phyloP scores from a whole-genome alignment of 352 stramenopile genomes.

The Labyrinthula sp. region DNA sequence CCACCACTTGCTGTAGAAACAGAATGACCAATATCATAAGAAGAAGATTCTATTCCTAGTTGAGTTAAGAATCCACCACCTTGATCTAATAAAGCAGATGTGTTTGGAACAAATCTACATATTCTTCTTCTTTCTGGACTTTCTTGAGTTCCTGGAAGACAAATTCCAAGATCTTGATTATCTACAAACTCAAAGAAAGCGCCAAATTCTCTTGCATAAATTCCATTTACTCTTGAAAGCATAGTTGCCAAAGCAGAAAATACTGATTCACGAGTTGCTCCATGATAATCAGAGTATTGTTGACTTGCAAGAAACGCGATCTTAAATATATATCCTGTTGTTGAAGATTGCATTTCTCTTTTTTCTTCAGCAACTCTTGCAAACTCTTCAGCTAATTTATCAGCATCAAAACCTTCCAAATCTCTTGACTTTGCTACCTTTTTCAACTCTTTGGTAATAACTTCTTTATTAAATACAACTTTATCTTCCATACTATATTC shows the following conservation, averaged over 20 bases:
- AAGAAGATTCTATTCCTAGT: background rate
- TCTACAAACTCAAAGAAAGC: constrained; percentile 19
- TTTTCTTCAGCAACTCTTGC: too few species aligned
- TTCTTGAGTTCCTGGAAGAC: constrained; percentile 2
- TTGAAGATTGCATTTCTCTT: too few species aligned
- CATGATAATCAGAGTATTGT: constrained; percentile 7
- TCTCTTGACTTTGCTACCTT: too few species aligned
- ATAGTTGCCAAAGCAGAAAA: constrained; percentile 1
- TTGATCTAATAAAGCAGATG: constrained; percentile 5
- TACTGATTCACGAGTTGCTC: constrained; percentile 1
- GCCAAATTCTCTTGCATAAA: constrained; percentile 20
- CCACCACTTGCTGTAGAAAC: constrained; percentile 5
- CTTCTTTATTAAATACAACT: too few species aligned
- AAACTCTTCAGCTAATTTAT: too few species aligned
- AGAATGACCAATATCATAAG: constrained; percentile 2
- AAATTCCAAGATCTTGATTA: constrained; percentile 11
- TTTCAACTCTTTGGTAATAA: too few species aligned
- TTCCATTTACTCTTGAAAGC: constrained; percentile 19
- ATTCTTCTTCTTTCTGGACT: too few species aligned
- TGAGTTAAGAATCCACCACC: constrained; percentile 3
- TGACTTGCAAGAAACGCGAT: constrained; percentile 18
- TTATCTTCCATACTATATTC: too few species aligned
- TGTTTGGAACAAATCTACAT: too few species aligned
- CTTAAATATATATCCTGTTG: background rate
- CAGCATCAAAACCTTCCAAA: too few species aligned